Evolutionary conservation across 225 moss, liverwort and hornwort genomes (phyloP).

Genomic region (Asterella californica): DNA sequence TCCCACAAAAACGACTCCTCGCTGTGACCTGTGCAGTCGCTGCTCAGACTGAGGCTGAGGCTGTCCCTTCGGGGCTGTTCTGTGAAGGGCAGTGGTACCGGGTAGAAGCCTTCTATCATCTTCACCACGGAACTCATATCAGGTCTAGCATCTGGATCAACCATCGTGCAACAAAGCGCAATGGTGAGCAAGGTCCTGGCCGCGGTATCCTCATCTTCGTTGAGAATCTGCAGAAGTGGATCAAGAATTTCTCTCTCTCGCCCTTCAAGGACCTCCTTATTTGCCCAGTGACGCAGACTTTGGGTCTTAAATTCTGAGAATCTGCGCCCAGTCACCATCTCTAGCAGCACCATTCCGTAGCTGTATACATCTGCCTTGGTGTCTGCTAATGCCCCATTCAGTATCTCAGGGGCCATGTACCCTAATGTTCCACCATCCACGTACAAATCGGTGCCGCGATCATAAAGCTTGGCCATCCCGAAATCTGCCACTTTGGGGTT

Average conservation of each 20-base stretch:
- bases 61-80: not conserved
- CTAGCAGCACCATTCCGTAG: slow-evolving; percentile 42
- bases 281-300: slow-evolving; percentile 27
- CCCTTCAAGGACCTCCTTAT: slow-evolving; percentile 3
- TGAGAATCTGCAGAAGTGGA: slow-evolving; percentile 12
- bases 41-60: too few relatives aligned
- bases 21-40: not conserved
- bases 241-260: slow-evolving; percentile 26
- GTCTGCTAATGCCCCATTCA: slow-evolving; percentile 9
- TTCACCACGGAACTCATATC: slow-evolving; percentile 37
- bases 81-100: slow-evolving; percentile 1
- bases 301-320: slow-evolving; percentile 9
- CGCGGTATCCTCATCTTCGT: slow-evolving; percentile 18
- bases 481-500: slow-evolving; percentile 40
- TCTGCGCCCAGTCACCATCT: slow-evolving; percentile 36
- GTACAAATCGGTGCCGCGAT: slow-evolving; percentile 14
- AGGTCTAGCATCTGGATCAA: slow-evolving; percentile 27
- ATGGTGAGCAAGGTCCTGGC: slow-evolving; percentile 28
- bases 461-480: slow-evolving; percentile 38
- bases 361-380: slow-evolving; percentile 36
- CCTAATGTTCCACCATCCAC: slow-evolving; percentile 34
- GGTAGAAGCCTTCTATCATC: slow-evolving; percentile 36
- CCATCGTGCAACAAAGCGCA: slow-evolving; percentile 29
- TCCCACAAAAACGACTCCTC: slow-evolving; percentile 1
- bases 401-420: slow-evolving; percentile 40